phyloP scores from a whole-genome alignment of 208 protist genomes.

The Histomonas meleagridis region DNA sequence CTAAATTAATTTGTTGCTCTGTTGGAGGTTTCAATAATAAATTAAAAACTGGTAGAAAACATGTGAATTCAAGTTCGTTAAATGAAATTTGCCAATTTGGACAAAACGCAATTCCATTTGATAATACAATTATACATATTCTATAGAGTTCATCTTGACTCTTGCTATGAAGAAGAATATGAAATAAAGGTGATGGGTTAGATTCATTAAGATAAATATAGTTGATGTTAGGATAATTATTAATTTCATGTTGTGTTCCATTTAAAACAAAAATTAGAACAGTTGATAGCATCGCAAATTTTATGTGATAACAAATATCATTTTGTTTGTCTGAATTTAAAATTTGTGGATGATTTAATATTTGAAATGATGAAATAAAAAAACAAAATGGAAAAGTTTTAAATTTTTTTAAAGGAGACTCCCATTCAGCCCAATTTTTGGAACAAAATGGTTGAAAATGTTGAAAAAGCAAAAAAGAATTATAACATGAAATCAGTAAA shows the following conservation, averaged over 20 bases:
- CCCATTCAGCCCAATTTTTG: background rate
- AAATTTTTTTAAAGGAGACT: background rate
- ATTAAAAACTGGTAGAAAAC: background rate
- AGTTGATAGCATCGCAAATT: background rate
- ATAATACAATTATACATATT: background rate
- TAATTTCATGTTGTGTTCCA: background rate
- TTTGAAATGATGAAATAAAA: background rate
- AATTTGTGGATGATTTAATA: slow-evolving; percentile 5
- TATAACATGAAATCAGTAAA: background rate
- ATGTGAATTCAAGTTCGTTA: background rate
- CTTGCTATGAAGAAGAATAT: background rate
- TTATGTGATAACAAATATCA: background rate
- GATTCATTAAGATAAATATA: background rate
- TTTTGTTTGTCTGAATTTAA: background rate
- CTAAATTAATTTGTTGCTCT: background rate
- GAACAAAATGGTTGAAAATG: background rate
- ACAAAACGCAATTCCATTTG: background rate
- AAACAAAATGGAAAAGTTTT: background rate
- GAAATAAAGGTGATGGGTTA: background rate
- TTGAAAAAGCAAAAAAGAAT: slow-evolving; percentile 4
- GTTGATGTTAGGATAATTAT: background rate
- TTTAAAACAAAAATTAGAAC: background rate
- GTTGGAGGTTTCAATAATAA: background rate
- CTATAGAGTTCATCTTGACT: background rate
- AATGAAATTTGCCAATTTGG: background rate